Evolutionary conservation across 2,329 filamentous ascomycete species (phyloP), one percentile per base, ranked within the genome.

Genomic region (Diaporthe amygdali): DNA sequence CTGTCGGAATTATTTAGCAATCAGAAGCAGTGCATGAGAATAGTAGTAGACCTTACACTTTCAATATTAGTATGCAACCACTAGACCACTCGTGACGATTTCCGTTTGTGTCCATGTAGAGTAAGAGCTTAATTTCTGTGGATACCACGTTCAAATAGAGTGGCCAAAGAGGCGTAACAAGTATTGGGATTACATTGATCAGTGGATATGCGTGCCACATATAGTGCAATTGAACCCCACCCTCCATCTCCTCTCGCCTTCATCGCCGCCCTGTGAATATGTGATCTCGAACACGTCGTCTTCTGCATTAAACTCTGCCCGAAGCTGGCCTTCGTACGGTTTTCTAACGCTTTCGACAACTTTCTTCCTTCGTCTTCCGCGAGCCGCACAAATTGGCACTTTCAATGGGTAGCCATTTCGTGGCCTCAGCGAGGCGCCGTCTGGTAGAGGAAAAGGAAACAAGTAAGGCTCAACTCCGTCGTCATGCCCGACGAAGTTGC

Each of bases 271-370:
- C 56, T 88, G 83, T 52, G 89, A 78, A 74, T 90, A 88, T 32
- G 78, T 83, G 66, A 90, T 84, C 73, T 88, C 85, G 61, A 89
- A 82, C 22, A 82, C 77, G 3, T 82, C 84, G 4, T 80, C 79
- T 49, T 85, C 84, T 76, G 86, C 84, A 72, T 82, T 81, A 25
- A 90, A 79, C 2, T 78, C 80, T 3, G 85, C 88, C 63, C 87
- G 81, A 69, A 90, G 90, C 5, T 87, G 77, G 0, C 85, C 86
- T 47, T 84, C 79, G 76, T 88, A 90, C 2, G 86, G 85, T 74
- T 84, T 86, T 34, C 76, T 72, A 64, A 76, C 77, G 64, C 77
- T 74, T 37, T 74, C 76, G 12, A 77, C 74, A 2, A 73, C 66
- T 73, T 82, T 84, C 75, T 83, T 84, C 9, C 82, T 80, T 20